Evolutionary conservation across 1,284 basidiomycete genomes (phyloP).

Genomic region (Boletus semigastroideus): DNA sequence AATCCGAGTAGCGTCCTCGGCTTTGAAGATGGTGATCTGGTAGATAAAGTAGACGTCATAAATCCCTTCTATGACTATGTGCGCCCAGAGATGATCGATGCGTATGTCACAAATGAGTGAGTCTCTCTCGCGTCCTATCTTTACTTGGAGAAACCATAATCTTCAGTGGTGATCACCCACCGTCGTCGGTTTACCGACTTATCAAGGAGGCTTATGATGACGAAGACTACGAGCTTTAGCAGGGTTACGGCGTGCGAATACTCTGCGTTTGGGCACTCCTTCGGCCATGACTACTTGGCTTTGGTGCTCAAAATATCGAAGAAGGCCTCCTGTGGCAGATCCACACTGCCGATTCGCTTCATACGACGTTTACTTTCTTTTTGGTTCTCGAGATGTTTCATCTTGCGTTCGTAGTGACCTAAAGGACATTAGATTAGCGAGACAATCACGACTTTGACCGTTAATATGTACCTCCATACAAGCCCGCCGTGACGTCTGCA

Average conservation of each 20-base stretch:
- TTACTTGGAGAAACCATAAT: constrained; percentile 7
- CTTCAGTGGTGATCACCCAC: constrained; percentile 80
- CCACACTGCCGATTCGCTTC: constrained; percentile 84
- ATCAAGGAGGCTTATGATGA: constrained; percentile 93
- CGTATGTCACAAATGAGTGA: constrained; percentile 96
- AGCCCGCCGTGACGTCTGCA: constrained; percentile 93
- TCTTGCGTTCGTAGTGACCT: constrained; percentile 88
- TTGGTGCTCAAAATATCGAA: constrained; percentile 76
- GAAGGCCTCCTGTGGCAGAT: constrained; percentile 90
- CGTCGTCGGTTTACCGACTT: constrained; percentile 86
- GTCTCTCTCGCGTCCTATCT: constrained; percentile 35
- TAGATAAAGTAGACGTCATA: constrained; percentile 85
- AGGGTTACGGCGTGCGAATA: neutral
- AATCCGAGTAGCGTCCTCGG: constrained; percentile 82
- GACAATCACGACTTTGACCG: neutral
- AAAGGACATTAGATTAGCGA: constrained; percentile 2
- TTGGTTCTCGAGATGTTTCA: constrained; percentile 91
- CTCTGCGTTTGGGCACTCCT: neutral
- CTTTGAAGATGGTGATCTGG: constrained; percentile 74
- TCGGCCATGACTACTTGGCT: constrained; percentile 21
- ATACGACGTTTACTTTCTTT: constrained; percentile 88
- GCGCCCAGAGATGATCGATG: constrained; percentile 86
- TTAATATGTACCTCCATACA: constrained; percentile 75
- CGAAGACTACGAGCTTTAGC: constrained; percentile 77
- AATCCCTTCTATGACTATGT: constrained; percentile 97